These are phyloP conservation scores for Tolypocladium inflatum DNA, from an alignment of 2,329 filamentous ascomycete species.

Conservation along the genomic window DNA sequence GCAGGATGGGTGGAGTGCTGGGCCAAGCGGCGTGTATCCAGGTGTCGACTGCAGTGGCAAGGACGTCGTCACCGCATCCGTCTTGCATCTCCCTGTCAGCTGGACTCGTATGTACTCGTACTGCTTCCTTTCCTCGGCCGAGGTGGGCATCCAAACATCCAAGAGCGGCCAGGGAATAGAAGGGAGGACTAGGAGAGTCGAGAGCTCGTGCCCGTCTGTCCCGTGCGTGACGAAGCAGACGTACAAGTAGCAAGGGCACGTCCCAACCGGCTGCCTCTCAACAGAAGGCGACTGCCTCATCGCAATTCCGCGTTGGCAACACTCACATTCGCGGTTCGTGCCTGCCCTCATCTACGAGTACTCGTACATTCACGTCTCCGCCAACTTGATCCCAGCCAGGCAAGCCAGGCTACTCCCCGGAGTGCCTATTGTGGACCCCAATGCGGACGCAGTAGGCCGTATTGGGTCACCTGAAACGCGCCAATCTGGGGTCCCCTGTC, in stretches of 20 bases:
- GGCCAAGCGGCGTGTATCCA: background rate
- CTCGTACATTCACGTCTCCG: background rate
- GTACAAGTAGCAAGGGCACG: background rate
- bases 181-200: background rate
- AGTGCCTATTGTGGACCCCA: background rate
- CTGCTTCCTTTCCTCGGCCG: background rate
- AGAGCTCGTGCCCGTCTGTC: background rate
- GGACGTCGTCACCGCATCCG: background rate
- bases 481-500: conserved; percentile 8
- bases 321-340: background rate
- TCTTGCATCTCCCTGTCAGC: background rate
- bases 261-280: background rate
- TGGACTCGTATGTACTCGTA: too few relatives aligned
- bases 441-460: conserved; percentile 2
- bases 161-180: background rate
- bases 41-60: background rate
- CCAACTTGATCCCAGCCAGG: conserved; percentile 1
- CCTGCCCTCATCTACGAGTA: background rate
- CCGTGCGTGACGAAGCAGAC: background rate
- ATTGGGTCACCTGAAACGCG: conserved; percentile 10
- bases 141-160: background rate
- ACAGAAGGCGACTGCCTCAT: background rate
- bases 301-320: background rate
- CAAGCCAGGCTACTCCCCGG: background rate
- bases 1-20: background rate